Percentiles rank a stretch among this genome's conserved stretches.
Evolutionary conservation across 306 rosid species (phyloP).

Genomic region (Cicer pinnatifidum): DNA sequence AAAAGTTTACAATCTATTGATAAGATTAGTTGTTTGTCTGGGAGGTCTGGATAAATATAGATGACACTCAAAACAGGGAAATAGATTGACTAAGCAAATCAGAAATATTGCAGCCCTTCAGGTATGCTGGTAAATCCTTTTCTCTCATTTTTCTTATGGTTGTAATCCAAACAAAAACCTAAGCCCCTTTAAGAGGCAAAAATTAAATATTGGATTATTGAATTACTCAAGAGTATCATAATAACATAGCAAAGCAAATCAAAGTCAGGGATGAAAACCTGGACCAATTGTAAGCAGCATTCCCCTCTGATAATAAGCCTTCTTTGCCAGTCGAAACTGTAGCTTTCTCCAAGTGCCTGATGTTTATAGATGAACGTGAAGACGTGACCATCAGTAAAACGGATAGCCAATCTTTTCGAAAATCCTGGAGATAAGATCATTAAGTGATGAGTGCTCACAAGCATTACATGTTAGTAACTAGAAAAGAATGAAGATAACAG

Average conservation of each 20-base stretch:
- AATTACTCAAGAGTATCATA: slow-evolving; percentile 29
- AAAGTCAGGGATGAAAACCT: slow-evolving; percentile 61
- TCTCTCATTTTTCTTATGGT: too few relatives aligned
- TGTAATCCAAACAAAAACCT: background rate
- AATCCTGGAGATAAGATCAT: slow-evolving; percentile 62
- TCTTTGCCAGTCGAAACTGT: slow-evolving; percentile 98
- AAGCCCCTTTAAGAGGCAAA: background rate
- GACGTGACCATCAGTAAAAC: slow-evolving; percentile 92
- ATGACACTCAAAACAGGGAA: background rate
- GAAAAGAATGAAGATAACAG: background rate
- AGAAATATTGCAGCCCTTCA: background rate
- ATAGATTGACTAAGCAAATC: background rate
- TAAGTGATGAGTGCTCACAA: slow-evolving; percentile 12
- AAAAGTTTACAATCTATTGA: slow-evolving; percentile 13
- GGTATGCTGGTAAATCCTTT: too few relatives aligned
- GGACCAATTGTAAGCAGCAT: slow-evolving; percentile 97
- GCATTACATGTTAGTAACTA: slow-evolving; percentile 12
- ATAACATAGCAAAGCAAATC: slow-evolving; percentile 27
- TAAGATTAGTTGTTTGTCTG: slow-evolving; percentile 3
- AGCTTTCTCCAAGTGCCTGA: slow-evolving; percentile 98
- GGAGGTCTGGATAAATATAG: too few relatives aligned
- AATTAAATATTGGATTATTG: slow-evolving; percentile 24
- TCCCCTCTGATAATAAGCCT: slow-evolving; percentile 92
- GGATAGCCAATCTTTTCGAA: slow-evolving; percentile 90
- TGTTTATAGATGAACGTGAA: slow-evolving; percentile 91